phyloP scores from a whole-genome alignment of 176 grass and related monocot genomes.

The Aegilops umbellulata region DNA sequence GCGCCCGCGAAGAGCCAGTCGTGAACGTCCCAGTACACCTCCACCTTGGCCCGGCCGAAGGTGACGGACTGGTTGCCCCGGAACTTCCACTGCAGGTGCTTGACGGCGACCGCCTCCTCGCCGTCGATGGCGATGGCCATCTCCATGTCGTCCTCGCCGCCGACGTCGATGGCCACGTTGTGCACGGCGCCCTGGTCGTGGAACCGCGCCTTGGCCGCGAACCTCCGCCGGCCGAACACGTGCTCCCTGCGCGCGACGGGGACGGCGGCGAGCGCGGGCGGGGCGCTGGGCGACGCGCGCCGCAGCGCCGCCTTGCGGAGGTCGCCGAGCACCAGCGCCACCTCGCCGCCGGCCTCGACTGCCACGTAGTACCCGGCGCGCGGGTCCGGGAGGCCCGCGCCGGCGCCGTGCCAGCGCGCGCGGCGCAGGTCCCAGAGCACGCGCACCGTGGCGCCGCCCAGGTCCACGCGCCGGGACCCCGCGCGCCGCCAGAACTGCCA shows the following conservation, averaged over 20 bases:
- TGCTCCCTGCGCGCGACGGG: constrained; percentile 65
- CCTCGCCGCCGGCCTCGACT: constrained; percentile 55
- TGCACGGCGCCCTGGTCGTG: constrained; percentile 58
- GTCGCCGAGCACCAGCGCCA: constrained; percentile 71
- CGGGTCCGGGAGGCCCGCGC: constrained; percentile 46
- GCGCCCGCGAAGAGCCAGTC: constrained; percentile 81
- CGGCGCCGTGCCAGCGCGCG: constrained; percentile 58
- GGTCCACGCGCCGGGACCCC: constrained; percentile 49
- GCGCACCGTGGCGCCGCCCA: constrained; percentile 35
- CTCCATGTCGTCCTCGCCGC: constrained; percentile 51
- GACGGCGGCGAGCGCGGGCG: constrained; percentile 38
- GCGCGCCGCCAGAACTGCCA: constrained; percentile 86
- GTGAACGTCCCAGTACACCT: constrained; percentile 92
- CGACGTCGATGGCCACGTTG: constrained; percentile 59
- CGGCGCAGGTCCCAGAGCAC: constrained; percentile 78
- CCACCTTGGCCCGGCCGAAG: constrained; percentile 66
- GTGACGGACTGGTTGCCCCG: constrained; percentile 75
- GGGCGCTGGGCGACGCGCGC: constrained; percentile 23
- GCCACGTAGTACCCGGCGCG: constrained; percentile 57
- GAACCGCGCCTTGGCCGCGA: constrained; percentile 61
- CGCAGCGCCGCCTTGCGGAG: constrained; percentile 55
- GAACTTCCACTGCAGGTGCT: constrained; percentile 94
- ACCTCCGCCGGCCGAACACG: constrained; percentile 60
- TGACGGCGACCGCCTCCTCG: constrained; percentile 67
- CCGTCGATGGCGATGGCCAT: constrained; percentile 72